phyloP scores from a whole-genome alignment of 495 filamentous ascomycete species.

The Penicillium silybi region DNA sequence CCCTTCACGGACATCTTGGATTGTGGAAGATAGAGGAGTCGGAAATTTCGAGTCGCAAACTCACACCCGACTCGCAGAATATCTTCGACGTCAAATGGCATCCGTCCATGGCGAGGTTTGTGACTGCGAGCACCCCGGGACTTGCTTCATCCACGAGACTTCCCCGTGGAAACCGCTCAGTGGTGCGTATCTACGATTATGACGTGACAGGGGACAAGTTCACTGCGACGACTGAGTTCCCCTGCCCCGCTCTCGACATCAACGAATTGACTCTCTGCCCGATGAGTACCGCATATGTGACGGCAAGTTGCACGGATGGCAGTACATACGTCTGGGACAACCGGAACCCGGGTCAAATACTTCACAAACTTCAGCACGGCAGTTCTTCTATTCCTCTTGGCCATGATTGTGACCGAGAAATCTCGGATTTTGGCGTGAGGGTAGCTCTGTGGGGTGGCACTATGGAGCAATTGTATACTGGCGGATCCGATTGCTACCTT shows the following conservation, averaged over 20 bases:
- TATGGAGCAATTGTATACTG: conserved; percentile 75
- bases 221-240: conserved; percentile 30
- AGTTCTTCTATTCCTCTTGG: conserved; percentile 59
- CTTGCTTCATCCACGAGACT: conserved; percentile 10
- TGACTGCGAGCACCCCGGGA: conserved; percentile 52
- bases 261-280: conserved; percentile 68
- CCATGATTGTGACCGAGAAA: conserved; percentile 53
- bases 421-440: conserved; percentile 75
- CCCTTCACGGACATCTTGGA: conserved; percentile 64
- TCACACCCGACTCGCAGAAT: conserved; percentile 56
- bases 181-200: conserved; percentile 50
- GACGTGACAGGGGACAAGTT: neutral
- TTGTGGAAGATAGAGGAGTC: conserved; percentile 61
- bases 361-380: conserved; percentile 70
- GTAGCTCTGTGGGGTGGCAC: conserved; percentile 74
- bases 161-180: conserved; percentile 41
- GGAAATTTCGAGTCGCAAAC: conserved; percentile 39
- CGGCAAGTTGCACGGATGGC: conserved; percentile 81
- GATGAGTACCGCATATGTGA: conserved; percentile 55
- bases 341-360: conserved; percentile 48
- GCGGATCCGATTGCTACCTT: conserved; percentile 80
- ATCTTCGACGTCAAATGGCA: conserved; percentile 83
- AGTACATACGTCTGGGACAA: conserved; percentile 83
- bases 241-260: conserved; percentile 80
- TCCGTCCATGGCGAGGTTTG: conserved; percentile 53